A percentile compares a stretch with the other conserved stretches of the same genome.
Conservation (phyloP, 148 eudicot genomes). For the Rheum nobile region DNA sequence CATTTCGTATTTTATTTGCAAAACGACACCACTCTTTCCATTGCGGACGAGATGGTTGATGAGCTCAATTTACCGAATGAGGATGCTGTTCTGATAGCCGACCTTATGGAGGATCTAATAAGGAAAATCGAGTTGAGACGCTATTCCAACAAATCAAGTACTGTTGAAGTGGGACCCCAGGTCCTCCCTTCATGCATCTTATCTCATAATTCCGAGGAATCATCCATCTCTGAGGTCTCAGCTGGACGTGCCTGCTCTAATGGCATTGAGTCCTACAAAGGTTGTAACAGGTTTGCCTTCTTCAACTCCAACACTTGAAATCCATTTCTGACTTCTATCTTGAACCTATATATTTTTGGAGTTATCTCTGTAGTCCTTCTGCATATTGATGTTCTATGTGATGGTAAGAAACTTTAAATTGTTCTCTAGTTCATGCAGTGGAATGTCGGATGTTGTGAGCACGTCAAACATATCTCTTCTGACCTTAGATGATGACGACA, state of each 20-base stretch:
- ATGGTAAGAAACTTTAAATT: neutral
- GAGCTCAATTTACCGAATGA: conserved; percentile 40
- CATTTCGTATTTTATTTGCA: conserved; percentile 45
- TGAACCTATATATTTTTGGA: neutral
- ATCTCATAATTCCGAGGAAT: conserved; percentile 12
- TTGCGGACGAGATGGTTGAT: conserved; percentile 68
- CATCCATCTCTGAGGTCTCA: conserved; percentile 13
- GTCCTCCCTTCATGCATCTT: neutral
- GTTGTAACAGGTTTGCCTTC: conserved; percentile 19
- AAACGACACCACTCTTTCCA: conserved; percentile 42
- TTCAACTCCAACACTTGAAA: neutral
- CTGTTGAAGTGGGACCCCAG: neutral
- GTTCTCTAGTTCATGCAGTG: conserved; percentile 13
- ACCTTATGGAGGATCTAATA: conserved; percentile 50
- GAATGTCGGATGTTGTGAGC: conserved; percentile 24
- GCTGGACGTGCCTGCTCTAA: conserved; percentile 3
- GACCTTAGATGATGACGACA: conserved; percentile 22
- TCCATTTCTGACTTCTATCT: neutral
- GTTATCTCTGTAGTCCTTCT: too few species aligned
- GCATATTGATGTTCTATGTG: neutral
- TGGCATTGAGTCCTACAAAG: conserved; percentile 8
- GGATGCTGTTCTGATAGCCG: conserved; percentile 40
- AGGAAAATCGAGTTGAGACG: conserved; percentile 23
- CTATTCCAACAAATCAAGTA: conserved; percentile 9
- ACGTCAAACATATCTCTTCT: conserved; percentile 17